Base-by-base conservation (phyloP, 164 flowering plant genomes). In the Saururus chinensis region DNA sequence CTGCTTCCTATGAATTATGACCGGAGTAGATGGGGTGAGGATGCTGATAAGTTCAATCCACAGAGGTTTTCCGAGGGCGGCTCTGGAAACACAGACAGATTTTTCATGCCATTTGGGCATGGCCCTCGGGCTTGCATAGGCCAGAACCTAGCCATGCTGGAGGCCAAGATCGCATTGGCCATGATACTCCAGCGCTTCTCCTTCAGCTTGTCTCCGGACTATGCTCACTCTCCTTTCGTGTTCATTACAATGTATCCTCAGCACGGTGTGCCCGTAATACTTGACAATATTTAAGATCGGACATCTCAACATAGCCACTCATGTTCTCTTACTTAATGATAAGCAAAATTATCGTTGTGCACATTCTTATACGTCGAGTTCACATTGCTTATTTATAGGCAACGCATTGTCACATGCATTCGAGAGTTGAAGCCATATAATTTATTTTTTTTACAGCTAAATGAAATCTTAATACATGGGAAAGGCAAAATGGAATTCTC, bases 111-210 rank as follows among this genome's bases (percentile, higher is more conserved):
- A 19, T 59, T 59, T 59, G 61, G 48, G 48, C 20, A 35, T n/a
- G 61, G 61, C n/a, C 61, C 61, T 7, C 35, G 61, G 24, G 23
- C 61, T n/a, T 59, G 51, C 20, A 42, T 59, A 1, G 61, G 61
- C 61, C 61, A 40, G 14, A 59, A 59, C 24, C 61, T 59, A 19
- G 51, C 51, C 24, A 8, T 59, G 51, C 61, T 40, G 23, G 49
- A 59, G 51, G 48, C 61, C n/a, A 59, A 59, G 41, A 59, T 59
- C 19, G 48, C 40, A 40, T n/a, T 59, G 51, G 61, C 61, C 22
- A 56, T 19, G 19, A 26, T 25, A 24, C 40, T 25, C n/a, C 23
- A 25, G 40, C 59, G 59, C 25, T 56, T 59, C 61, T 59, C 61
- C 49, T 59, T 57, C 60, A 26, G 5, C 60, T 26, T 57, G 60